Conservation (phyloP, 345 rosid genomes). For the Bruguiera gymnorhiza region DNA sequence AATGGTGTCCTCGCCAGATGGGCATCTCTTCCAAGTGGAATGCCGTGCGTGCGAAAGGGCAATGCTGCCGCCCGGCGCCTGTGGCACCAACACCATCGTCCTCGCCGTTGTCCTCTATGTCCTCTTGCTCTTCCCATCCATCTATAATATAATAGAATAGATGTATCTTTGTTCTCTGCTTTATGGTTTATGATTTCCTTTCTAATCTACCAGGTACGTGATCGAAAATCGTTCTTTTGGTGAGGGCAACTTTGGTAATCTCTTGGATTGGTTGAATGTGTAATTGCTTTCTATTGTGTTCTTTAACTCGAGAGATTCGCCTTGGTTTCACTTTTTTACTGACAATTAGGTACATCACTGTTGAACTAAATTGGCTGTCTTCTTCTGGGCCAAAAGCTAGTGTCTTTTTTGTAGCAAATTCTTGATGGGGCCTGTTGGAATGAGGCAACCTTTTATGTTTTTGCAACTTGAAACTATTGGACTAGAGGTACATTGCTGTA, state of each 20-base stretch:
- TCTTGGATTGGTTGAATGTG: neutral
- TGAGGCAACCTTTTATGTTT: no score
- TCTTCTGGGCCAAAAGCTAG: constrained; percentile 31
- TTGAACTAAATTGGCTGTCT: no score
- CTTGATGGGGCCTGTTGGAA: no score
- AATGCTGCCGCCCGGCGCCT: constrained; percentile 88
- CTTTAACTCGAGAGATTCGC: neutral
- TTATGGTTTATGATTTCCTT: no score
- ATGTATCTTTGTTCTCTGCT: no score
- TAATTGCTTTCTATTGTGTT: neutral
- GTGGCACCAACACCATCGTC: constrained; percentile 80
- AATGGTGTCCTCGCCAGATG: constrained; percentile 85
- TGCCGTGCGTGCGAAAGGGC: constrained; percentile 81
- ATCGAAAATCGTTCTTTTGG: no score
- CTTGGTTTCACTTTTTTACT: neutral
- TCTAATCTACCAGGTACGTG: no score
- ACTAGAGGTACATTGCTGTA: no score
- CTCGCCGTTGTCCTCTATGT: constrained; percentile 59
- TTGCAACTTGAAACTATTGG: no score
- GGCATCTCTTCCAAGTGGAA: constrained; percentile 85
- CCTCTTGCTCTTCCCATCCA: no score
- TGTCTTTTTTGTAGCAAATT: constrained; percentile 44
- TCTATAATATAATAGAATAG: no score
- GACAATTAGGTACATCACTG: no score
- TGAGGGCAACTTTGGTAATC: neutral